Conservation (phyloP, 768 basidiomycete species). For the Phylloporus rhodoxanthus region DNA sequence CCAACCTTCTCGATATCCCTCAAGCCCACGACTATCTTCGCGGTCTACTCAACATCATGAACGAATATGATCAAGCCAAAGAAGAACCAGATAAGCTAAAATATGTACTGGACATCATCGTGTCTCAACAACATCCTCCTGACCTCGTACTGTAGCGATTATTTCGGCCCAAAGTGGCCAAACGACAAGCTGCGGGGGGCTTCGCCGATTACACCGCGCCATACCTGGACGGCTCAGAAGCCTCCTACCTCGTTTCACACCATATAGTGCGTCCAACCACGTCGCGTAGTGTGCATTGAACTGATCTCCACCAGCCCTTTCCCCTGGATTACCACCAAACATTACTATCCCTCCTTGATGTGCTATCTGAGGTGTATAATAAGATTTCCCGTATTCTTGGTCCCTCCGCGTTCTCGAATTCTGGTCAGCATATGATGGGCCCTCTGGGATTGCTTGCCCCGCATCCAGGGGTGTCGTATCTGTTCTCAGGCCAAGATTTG, state of each 20-base stretch:
- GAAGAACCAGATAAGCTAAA: conserved; percentile 50
- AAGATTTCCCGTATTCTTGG: conserved; percentile 81
- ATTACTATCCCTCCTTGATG: conserved; percentile 81
- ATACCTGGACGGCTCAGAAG: conserved; percentile 54
- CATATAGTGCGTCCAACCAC: conserved; percentile 55
- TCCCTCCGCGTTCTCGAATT: conserved; percentile 67
- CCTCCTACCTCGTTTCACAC: conserved; percentile 66
- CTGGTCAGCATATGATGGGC: conserved; percentile 69
- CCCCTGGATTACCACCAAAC: conserved; percentile 85
- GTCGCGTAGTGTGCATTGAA: conserved; percentile 1
- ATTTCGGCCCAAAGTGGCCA: conserved; percentile 53
- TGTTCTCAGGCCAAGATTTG: conserved; percentile 42
- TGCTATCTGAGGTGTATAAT: conserved; percentile 84
- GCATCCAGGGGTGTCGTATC: conserved; percentile 77
- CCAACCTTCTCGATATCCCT: conserved; percentile 73
- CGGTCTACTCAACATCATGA: conserved; percentile 62
- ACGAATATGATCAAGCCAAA: conserved; percentile 74
- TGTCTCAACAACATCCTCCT: not conserved
- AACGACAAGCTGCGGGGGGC: conserved; percentile 46
- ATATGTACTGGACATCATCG: conserved; percentile 43
- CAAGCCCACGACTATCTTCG: conserved; percentile 77
- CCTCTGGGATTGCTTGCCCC: conserved; percentile 70
- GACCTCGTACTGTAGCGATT: conserved; percentile 38
- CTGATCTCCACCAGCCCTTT: conserved; percentile 57
- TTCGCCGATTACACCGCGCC: conserved; percentile 56